Evolutionary conservation across 345 rosid species (phyloP), one percentile per base, ranked within the genome.

Genomic region (Eucalyptus sp.): DNA sequence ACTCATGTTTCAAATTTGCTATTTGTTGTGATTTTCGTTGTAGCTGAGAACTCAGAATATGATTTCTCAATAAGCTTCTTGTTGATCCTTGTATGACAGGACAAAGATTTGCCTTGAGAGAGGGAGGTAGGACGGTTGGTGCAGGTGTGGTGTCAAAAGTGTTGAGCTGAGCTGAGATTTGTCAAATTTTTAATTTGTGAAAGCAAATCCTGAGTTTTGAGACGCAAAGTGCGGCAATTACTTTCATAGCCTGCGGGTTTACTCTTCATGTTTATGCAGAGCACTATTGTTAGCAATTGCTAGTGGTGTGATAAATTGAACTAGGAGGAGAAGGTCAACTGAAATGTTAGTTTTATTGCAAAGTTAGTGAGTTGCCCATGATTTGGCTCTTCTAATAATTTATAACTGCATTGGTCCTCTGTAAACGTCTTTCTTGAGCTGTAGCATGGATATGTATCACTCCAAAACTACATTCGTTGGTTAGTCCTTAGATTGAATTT

Each of bases 81-180:
- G 62, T 86, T 54, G 88, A 66, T 49, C 62, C 46, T 88, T 79
- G 87, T 83, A 56, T 50, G 60, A 86, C 95, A 96, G 99, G 98
- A 88, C 99, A 96, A 94, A 96, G 98, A 93, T 96, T 97, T 94
- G 99, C 99, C 68, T 89, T 97, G 91, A 95, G 99, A 89, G 99
- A 97, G 91, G 99, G 99, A 91, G 99, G 41, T 37, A 37, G 41
- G 91, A 97, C 99, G 12, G 97, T 97, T 87, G 99, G 99, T 90
- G 99, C 99, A 5, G 99, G 99, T 89, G 99, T 97, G 54, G 99
- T 97, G 54, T 94, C 98, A 13, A 96, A 96, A 94, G 98, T 96
- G 46, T 52, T 96, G 92, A 93, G 15, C 83, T 76, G 83, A 76
- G 83, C 83, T 76, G 48, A 76, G 48, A 76, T 76, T 76, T 15